Evolutionary conservation across 495 filamentous ascomycete genomes (phyloP).

Genomic region (Amorphotheca resinae): DNA sequence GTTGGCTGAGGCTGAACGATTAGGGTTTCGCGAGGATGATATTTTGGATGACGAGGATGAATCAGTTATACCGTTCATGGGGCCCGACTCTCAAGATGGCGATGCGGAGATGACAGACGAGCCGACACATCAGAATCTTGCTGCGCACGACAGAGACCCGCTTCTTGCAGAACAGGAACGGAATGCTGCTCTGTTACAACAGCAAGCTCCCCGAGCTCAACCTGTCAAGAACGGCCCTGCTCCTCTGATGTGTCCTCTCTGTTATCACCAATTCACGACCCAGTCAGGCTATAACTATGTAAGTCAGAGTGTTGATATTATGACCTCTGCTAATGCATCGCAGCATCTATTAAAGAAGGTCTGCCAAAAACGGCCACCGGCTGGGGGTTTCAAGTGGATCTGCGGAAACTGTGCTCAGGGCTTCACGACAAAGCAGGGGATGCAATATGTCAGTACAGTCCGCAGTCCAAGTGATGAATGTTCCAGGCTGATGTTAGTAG

Average conservation of each 20-base stretch:
- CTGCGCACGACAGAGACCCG: background rate
- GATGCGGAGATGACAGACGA: background rate
- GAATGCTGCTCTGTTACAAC: too few species aligned
- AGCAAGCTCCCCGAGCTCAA: too few species aligned
- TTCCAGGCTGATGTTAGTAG: too few species aligned
- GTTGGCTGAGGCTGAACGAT: conserved; percentile 10
- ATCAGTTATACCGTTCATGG: conserved; percentile 2
- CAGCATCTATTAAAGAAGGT: conserved; percentile 10
- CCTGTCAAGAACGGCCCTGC: too few species aligned
- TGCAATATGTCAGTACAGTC: conserved; percentile 5
- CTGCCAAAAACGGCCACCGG: conserved; percentile 4
- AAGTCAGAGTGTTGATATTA: background rate
- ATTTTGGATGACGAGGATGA: conserved; percentile 12
- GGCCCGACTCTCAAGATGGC: background rate
- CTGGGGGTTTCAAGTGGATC: background rate
- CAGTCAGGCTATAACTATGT: conserved; percentile 4
- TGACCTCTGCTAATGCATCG: background rate
- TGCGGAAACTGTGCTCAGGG: conserved; percentile 11
- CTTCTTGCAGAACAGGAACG: conserved; percentile 4
- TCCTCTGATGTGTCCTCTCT: conserved; percentile 2
- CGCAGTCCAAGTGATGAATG: too few species aligned
- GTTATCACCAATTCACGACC: background rate
- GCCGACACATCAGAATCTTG: background rate
- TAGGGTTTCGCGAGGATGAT: conserved; percentile 16
- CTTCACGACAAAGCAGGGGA: conserved; percentile 15